Percentiles rank a stretch among this genome's conserved stretches.
Evolutionary conservation across 2,329 filamentous ascomycete genomes (phyloP).

Genomic region (Truncatella angustata): DNA sequence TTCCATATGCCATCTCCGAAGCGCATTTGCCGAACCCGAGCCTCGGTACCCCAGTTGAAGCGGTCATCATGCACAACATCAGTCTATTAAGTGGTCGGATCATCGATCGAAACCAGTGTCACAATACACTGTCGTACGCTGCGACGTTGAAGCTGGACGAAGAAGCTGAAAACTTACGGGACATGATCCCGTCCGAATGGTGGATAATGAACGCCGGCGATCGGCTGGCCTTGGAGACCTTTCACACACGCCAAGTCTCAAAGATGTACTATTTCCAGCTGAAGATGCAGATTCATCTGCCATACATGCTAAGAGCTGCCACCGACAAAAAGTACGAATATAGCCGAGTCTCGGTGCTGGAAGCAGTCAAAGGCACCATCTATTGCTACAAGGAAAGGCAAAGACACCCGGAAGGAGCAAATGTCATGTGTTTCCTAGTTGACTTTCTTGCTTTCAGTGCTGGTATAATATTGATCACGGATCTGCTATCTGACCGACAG

Average conservation of each 20-base stretch:
- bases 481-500: conserved; percentile 1
- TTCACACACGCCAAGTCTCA: not conserved
- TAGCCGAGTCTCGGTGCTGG: not conserved
- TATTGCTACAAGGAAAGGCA: not conserved
- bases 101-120: not conserved
- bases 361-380: conserved; percentile 1
- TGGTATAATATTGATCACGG: not conserved
- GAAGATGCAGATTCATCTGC: conserved; percentile 1
- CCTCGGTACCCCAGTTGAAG: too few relatives aligned
- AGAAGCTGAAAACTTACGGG: not conserved
- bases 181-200: not conserved
- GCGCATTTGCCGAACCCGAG: too few relatives aligned
- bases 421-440: conserved; percentile 5
- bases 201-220: not conserved
- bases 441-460: conserved; percentile 7
- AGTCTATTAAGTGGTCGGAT: not conserved
- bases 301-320: conserved; percentile 2
- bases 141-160: not conserved
- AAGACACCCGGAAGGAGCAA: not conserved
- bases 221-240: not conserved
- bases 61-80: conserved; percentile 1
- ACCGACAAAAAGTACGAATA: conserved; percentile 1
- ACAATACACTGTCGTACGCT: not conserved
- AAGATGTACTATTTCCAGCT: conserved; percentile 2
- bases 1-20: not conserved